These are phyloP conservation scores for Kickxella alabastrina DNA, from an alignment of 192 early-diverging fungal genomes.

Conservation along the genomic window DNA sequence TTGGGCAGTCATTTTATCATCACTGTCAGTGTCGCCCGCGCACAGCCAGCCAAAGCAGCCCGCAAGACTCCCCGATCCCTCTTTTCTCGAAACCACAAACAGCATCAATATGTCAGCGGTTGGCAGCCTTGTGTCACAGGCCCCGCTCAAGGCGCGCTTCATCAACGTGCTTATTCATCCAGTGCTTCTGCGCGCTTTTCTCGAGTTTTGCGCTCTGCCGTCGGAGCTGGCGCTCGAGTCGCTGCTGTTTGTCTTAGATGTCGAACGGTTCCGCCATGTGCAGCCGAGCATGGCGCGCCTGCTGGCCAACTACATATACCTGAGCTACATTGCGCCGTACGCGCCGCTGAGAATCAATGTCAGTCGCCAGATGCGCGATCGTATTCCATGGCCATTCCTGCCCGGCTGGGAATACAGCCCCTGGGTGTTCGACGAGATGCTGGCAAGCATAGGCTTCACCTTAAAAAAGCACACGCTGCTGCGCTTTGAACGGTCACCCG, in stretches of 20 bases:
- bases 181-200: constrained; percentile 25
- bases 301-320: constrained; percentile 68
- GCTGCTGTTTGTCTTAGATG: constrained; percentile 78
- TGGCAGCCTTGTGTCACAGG: constrained; percentile 18
- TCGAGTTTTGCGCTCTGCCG: constrained; percentile 48
- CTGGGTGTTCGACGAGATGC: constrained; percentile 76
- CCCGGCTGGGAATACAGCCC: constrained; percentile 56
- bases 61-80: too few relatives aligned
- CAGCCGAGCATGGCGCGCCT: constrained; percentile 51
- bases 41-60: too few relatives aligned
- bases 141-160: constrained; percentile 48
- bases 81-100: too few relatives aligned
- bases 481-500: constrained; percentile 64
- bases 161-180: constrained; percentile 45
- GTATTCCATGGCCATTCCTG: constrained; percentile 68
- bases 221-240: constrained; percentile 77
- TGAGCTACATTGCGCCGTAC: constrained; percentile 64
- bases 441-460: constrained; percentile 71
- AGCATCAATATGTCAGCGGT: constrained; percentile 17
- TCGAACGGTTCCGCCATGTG: constrained; percentile 67
- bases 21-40: too few relatives aligned
- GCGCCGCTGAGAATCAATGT: constrained; percentile 73
- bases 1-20: too few relatives aligned
- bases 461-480: constrained; percentile 70
- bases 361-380: constrained; percentile 63